A percentile compares a stretch with the other conserved stretches of the same genome.
Evolutionary conservation across 192 early-diverging fungal genomes (phyloP).

Genomic region (Linnemannia schmuckeri): DNA sequence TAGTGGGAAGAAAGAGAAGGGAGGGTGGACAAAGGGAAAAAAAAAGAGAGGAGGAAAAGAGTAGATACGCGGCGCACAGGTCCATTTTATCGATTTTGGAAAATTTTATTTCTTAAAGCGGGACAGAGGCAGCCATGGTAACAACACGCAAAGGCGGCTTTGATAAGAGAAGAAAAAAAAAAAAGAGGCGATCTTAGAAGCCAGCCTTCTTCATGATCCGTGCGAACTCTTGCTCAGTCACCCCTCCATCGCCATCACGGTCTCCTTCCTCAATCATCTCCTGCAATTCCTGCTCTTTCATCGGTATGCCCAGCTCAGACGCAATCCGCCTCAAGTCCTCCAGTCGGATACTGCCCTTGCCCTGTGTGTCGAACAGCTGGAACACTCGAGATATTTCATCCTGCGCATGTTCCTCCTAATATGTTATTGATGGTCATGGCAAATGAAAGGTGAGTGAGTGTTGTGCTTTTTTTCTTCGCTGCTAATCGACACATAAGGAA

Average conservation of each 20-base stretch:
- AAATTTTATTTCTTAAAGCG: no score
- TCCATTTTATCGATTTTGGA: no score
- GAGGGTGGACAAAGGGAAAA: not conserved
- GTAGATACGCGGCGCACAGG: not conserved
- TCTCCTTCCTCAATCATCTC: slow-evolving; percentile 54
- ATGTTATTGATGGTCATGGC: not conserved
- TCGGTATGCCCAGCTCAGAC: slow-evolving; percentile 17
- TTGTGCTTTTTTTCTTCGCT: not conserved
- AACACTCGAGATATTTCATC: slow-evolving; percentile 46
- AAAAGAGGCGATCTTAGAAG: not conserved
- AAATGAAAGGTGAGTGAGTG: not conserved
- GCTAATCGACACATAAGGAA: not conserved
- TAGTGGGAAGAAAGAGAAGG: not conserved
- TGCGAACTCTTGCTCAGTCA: slow-evolving; percentile 35
- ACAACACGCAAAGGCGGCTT: not conserved
- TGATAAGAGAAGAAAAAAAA: not conserved
- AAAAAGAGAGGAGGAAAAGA: not conserved
- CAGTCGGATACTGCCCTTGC: slow-evolving; percentile 23
- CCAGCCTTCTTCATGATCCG: slow-evolving; percentile 38
- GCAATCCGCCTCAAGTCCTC: slow-evolving; percentile 48
- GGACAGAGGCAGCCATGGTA: no score
- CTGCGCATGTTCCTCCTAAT: slow-evolving; percentile 29
- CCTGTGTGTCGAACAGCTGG: slow-evolving; percentile 36
- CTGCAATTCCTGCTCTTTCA: slow-evolving; percentile 37
- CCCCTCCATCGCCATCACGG: slow-evolving; percentile 29